Evolutionary conservation across 176 grass and related monocot species (phyloP).

Genomic region (Phoenix roebelenii): DNA sequence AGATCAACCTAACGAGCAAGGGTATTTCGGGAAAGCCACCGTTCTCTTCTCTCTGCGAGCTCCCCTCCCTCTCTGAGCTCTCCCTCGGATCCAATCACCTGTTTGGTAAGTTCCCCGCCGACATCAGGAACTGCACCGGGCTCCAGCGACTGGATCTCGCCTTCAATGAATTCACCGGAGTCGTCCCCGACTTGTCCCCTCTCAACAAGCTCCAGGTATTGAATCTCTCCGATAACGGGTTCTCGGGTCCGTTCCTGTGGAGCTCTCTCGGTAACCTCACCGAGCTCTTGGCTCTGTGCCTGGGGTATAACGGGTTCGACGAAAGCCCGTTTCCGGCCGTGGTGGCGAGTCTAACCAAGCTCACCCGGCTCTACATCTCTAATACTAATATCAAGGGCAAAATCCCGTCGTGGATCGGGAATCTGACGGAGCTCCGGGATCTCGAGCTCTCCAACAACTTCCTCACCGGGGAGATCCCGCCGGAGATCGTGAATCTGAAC

Average conservation of each 20-base stretch:
- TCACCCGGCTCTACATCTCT: constrained; percentile 47
- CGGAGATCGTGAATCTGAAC: constrained; percentile 38
- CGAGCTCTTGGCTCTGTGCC: constrained; percentile 32
- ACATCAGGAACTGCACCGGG: constrained; percentile 24
- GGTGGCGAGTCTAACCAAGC: constrained; percentile 33
- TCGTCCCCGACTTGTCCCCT: constrained; percentile 46
- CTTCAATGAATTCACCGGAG: constrained; percentile 43
- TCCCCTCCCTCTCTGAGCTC: constrained; percentile 29
- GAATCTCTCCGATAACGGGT: constrained; percentile 49
- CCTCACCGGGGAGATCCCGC: constrained; percentile 52
- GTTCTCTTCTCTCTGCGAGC: constrained; percentile 39
- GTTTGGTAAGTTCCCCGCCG: constrained; percentile 24
- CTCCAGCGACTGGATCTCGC: constrained; percentile 46
- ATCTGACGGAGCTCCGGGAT: constrained; percentile 30
- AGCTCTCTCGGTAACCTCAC: constrained; percentile 27
- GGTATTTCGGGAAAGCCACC: constrained; percentile 15
- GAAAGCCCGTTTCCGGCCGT: constrained; percentile 31
- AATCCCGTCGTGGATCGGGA: constrained; percentile 51
- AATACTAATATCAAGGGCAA: constrained; percentile 45
- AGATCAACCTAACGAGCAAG: background rate
- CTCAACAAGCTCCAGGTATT: constrained; percentile 31
- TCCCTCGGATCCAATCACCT: constrained; percentile 47
- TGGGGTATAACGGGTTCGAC: constrained; percentile 45
- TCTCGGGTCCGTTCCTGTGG: constrained; percentile 73
- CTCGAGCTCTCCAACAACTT: constrained; percentile 62